These are phyloP conservation scores for Pseudozyma pruni DNA, from an alignment of 1,284 basidiomycete species.

Conservation along the genomic window DNA sequence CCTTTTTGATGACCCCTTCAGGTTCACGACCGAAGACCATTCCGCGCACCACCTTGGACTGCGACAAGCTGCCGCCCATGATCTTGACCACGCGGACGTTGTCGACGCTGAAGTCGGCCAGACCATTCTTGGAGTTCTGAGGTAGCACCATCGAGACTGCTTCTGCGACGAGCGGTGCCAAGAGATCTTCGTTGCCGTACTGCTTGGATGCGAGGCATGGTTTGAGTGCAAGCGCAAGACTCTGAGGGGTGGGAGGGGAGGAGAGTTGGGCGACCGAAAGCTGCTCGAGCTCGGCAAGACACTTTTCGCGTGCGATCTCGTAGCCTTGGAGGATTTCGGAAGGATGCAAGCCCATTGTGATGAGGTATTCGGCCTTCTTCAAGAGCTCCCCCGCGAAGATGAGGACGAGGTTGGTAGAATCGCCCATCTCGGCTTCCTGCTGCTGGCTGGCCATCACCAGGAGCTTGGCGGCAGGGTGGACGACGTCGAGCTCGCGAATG, in stretches of 20 bases:
- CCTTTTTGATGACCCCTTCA: constrained; percentile 84
- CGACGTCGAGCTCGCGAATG: constrained; percentile 96
- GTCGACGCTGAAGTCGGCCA: constrained; percentile 75
- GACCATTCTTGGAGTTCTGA: constrained; percentile 69
- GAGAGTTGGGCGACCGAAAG: constrained; percentile 73
- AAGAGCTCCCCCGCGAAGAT: constrained; percentile 95
- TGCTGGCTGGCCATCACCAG: constrained; percentile 97
- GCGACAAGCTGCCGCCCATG: constrained; percentile 86
- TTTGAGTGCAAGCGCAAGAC: constrained; percentile 83
- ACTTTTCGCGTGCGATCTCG: constrained; percentile 89
- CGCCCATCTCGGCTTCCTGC: constrained; percentile 97
- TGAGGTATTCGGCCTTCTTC: constrained; percentile 90
- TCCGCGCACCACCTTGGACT: constrained; percentile 89
- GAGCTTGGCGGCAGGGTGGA: constrained; percentile 96
- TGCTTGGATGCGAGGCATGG: constrained; percentile 97
- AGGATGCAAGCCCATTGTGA: constrained; percentile 96
- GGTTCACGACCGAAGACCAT: constrained; percentile 99
- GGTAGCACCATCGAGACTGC: constrained; percentile 74
- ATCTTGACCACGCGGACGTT: constrained; percentile 99
- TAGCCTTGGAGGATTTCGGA: constrained; percentile 89
- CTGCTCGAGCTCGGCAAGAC: constrained; percentile 83
- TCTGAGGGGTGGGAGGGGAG: constrained; percentile 79
- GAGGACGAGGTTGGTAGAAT: constrained; percentile 93
- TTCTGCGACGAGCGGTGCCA: constrained; percentile 88
- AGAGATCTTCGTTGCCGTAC: constrained; percentile 88